phyloP scores from a whole-genome alignment of 108 stramenopile species.

The Fistulifera solaris region DNA sequence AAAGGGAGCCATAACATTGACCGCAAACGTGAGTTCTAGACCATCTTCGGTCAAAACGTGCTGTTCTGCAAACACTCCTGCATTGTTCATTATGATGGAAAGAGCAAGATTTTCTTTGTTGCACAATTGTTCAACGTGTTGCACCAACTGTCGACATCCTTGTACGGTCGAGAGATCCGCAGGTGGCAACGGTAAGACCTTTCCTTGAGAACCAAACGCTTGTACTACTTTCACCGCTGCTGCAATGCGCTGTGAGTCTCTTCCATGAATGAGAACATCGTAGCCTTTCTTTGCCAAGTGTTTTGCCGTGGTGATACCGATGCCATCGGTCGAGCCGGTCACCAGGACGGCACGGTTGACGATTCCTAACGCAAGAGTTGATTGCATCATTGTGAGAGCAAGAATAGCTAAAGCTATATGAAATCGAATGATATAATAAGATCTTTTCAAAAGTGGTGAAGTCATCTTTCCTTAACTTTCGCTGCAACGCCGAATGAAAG shows the following conservation, averaged over 20 bases:
- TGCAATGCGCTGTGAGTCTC: conserved; percentile 14
- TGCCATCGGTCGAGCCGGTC: conserved; percentile 60
- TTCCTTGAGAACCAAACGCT: not conserved
- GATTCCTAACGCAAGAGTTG: no score
- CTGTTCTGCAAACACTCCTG: conserved; percentile 55
- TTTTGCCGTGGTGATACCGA: conserved; percentile 39
- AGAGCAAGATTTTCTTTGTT: conserved; percentile 15
- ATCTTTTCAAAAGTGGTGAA: no score
- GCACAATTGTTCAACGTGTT: conserved; percentile 17
- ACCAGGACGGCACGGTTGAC: conserved; percentile 10
- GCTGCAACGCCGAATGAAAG: no score
- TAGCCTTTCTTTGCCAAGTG: conserved; percentile 24
- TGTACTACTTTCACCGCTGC: conserved; percentile 6
- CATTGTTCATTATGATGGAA: conserved; percentile 81
- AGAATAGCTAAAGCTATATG: no score
- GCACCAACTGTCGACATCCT: conserved; percentile 29
- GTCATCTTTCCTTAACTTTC: no score
- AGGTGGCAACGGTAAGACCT: conserved; percentile 12
- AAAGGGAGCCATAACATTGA: conserved; percentile 88
- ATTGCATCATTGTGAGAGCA: no score
- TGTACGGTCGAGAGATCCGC: conserved; percentile 43
- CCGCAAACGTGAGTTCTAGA: conserved; percentile 59
- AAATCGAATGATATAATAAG: no score
- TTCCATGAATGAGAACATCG: conserved; percentile 40
- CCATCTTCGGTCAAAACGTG: conserved; percentile 35